These are phyloP conservation scores for Epichloe baconii DNA, from an alignment of 2,329 filamentous ascomycete species.

Conservation along the genomic window DNA sequence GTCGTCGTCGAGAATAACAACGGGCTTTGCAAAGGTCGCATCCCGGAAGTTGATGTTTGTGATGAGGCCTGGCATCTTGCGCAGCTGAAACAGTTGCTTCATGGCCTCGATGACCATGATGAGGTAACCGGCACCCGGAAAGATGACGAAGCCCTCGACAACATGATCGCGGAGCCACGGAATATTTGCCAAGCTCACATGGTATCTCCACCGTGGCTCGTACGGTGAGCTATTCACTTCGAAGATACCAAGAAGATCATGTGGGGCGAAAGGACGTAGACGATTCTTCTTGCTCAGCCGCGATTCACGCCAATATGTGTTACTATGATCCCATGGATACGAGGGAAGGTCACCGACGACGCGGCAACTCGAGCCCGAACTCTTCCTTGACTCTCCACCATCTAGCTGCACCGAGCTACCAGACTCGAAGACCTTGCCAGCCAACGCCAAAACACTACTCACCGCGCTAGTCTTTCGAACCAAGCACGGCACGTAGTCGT, in stretches of 20 bases:
- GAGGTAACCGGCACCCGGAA: slow-evolving; percentile 25
- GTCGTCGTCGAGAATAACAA: no score
- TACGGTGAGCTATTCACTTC: not conserved
- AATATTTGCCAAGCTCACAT: slow-evolving; percentile 9
- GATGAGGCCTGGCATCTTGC: not conserved
- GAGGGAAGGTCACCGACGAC: not conserved
- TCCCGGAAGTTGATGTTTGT: not conserved
- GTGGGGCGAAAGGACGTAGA: not conserved
- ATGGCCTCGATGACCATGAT: not conserved
- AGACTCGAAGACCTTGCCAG: no score
- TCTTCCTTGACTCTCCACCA: no score
- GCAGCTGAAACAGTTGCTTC: not conserved
- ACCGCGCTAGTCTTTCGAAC: no score
- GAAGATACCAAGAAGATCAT: not conserved
- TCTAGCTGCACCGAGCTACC: no score
- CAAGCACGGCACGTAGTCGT: no score
- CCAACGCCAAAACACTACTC: no score
- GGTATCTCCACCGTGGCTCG: slow-evolving; percentile 10
- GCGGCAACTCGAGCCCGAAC: no score
- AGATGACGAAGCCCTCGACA: slow-evolving; percentile 15
- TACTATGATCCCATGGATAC: not conserved
- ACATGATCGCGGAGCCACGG: slow-evolving; percentile 20
- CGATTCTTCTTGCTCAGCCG: slow-evolving; percentile 12
- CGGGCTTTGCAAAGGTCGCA: not conserved
- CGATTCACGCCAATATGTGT: not conserved